Evolutionary conservation across 2,329 filamentous ascomycete genomes (phyloP).

Genomic region (Sclerotinia subarctica): DNA sequence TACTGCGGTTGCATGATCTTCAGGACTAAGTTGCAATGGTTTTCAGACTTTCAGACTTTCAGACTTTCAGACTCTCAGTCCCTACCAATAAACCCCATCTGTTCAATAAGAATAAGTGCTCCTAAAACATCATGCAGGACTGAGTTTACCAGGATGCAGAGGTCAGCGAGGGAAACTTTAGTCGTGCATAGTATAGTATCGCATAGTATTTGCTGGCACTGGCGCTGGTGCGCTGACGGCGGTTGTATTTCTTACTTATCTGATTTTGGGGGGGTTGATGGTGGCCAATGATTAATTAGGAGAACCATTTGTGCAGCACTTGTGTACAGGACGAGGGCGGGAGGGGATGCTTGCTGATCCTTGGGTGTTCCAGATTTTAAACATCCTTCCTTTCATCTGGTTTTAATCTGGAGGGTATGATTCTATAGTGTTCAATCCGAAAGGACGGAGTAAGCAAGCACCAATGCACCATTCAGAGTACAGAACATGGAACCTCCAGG

Average conservation of each 20-base stretch:
- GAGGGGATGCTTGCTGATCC: constrained; percentile 4
- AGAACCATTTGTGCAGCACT: not conserved
- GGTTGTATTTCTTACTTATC: constrained; percentile 2
- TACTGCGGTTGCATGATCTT: not conserved
- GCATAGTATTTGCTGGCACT: constrained; percentile 3
- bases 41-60: too few species aligned
- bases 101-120: not conserved
- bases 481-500: not conserved
- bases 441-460: too few species aligned
- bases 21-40: not conserved
- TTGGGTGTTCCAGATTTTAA: constrained; percentile 12
- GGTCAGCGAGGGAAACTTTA: not conserved
- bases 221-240: constrained; percentile 14
- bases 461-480: not conserved
- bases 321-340: not conserved
- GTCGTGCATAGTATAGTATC: not conserved
- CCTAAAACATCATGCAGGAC: not conserved
- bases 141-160: not conserved
- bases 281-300: not conserved
- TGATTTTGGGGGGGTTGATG: not conserved
- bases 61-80: not conserved
- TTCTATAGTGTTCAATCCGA: not conserved
- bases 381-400: not conserved
- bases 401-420: not conserved
- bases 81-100: constrained; percentile 2